Base-by-base conservation (phyloP, 306 rosid species). In the Luffa aegyptiaca region DNA sequence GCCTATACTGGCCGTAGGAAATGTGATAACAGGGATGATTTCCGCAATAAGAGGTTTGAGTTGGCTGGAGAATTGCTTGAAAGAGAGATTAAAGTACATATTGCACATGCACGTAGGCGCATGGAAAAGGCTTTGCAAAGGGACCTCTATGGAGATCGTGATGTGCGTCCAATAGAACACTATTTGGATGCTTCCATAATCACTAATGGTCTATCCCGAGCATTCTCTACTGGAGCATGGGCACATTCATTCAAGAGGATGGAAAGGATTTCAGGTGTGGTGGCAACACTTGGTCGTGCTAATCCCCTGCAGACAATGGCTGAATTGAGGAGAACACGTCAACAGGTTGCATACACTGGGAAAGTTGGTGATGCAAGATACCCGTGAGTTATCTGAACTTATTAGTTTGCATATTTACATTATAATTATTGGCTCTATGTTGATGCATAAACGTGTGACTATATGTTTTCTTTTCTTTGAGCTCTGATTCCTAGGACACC, bases 171-270 rank as follows among this genome's bases (percentile, higher is more conserved):
- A 3, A 83, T 91, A 81, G 99, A 96, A 76, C 87, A 89, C 82
- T 96, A 96, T 84, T 86, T 96, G 10, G 99, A 96, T 77, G 96
- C 99, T 53, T 91, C 99, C 55, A 90, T 96, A 73, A 90, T 96
- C 56, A 90, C 99, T 55, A 96, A 91, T 77, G 99, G 98, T 84
- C 91, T 96, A 57, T 89, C 94, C 59, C 83, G 99, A 81, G 99
- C 99, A 75, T 96, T 96, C 85, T 96, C 99, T 44, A 96, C 98
- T 9, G 98, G 99, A 65, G 97, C 98, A 14, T 96, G 99, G 99
- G 80, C 92, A n/a, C 99, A 96, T 86, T 89, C 97, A 16, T 93
- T 84, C 80, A 96, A 96, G 84, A 86, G 89, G 85, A 80, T 87
- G 79, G 99, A 93, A 85, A 93, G 99, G 87, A 93, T 89, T 68